phyloP scores from a whole-genome alignment of 768 basidiomycete species.

The Boletus subcaerulescens region DNA sequence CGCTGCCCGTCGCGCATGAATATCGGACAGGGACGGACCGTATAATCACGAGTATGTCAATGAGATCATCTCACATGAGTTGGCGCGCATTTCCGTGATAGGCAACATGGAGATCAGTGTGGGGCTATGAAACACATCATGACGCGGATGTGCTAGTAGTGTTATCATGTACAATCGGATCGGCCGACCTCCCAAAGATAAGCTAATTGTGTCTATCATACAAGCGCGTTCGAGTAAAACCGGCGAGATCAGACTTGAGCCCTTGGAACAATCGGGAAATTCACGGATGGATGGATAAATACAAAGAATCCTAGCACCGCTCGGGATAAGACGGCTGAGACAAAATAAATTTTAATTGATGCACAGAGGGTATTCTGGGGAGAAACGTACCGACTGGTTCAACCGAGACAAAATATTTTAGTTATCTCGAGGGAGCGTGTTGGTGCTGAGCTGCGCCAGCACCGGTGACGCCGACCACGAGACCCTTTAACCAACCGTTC shows the following conservation, averaged over 20 bases:
- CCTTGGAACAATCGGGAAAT: background rate
- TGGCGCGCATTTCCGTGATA: too few relatives aligned
- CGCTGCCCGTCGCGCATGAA: too few relatives aligned
- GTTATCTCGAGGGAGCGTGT: slow-evolving; percentile 21
- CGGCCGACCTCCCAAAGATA: background rate
- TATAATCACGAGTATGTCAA: too few relatives aligned
- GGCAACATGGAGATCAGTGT: too few relatives aligned
- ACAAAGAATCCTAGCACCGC: background rate
- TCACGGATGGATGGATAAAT: background rate
- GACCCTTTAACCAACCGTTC: slow-evolving; percentile 89
- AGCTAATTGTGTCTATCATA: slow-evolving; percentile 19
- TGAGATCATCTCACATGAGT: too few relatives aligned
- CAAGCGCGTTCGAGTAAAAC: slow-evolving; percentile 8
- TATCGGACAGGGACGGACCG: background rate
- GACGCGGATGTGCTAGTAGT: too few relatives aligned
- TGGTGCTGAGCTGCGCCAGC: slow-evolving; percentile 44
- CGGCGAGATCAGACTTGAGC: background rate
- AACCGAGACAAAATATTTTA: background rate
- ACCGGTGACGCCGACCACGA: slow-evolving; percentile 86
- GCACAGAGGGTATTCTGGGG: background rate
- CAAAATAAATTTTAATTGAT: background rate
- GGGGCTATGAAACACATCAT: too few relatives aligned
- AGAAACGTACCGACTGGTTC: background rate
- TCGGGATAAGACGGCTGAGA: background rate
- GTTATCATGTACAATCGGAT: background rate